These are phyloP conservation scores for Metschnikowia anglica DNA, from an alignment of 805 yeast species.

Conservation along the genomic window DNA sequence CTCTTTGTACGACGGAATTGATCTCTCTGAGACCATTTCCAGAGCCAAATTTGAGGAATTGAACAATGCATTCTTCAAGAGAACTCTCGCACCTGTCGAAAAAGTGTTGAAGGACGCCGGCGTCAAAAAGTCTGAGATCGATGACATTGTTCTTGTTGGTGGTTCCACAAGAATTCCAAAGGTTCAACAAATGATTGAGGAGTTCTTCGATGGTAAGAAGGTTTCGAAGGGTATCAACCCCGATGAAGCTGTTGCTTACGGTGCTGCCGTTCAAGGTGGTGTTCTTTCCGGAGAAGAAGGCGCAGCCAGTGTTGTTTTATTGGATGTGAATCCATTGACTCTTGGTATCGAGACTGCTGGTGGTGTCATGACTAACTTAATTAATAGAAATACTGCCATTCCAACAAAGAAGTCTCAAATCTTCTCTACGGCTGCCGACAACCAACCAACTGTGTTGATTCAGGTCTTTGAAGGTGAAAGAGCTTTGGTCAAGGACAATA, in stretches of 20 bases:
- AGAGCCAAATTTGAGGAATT: constrained; percentile 25
- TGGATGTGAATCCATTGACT: constrained; percentile 26
- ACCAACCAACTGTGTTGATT: constrained; percentile 25
- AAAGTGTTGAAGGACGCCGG: constrained; percentile 23
- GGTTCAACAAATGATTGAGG: constrained; percentile 23
- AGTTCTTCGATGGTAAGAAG: constrained; percentile 24
- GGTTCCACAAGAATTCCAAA: constrained; percentile 26
- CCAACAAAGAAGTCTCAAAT: constrained; percentile 25
- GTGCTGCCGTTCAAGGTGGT: constrained; percentile 72
- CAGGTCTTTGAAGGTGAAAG: constrained; percentile 25
- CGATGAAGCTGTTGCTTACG: constrained; percentile 51
- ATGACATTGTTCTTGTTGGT: constrained; percentile 25
- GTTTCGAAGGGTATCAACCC: constrained; percentile 34
- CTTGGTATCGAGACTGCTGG: constrained; percentile 26
- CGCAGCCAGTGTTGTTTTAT: constrained; percentile 72
- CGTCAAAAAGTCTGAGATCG: constrained; percentile 22
- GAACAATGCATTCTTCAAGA: constrained; percentile 25
- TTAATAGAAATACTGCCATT: constrained; percentile 25
- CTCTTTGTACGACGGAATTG: constrained; percentile 24
- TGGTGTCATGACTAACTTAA: constrained; percentile 25
- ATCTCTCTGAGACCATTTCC: constrained; percentile 24
- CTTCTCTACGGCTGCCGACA: constrained; percentile 25
- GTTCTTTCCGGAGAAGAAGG: constrained; percentile 26
- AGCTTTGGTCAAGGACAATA: constrained; percentile 26
- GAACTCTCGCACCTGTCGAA: constrained; percentile 24